These are phyloP conservation scores for Starmerella floricola DNA, from an alignment of 805 yeast species.

Conservation along the genomic window DNA sequence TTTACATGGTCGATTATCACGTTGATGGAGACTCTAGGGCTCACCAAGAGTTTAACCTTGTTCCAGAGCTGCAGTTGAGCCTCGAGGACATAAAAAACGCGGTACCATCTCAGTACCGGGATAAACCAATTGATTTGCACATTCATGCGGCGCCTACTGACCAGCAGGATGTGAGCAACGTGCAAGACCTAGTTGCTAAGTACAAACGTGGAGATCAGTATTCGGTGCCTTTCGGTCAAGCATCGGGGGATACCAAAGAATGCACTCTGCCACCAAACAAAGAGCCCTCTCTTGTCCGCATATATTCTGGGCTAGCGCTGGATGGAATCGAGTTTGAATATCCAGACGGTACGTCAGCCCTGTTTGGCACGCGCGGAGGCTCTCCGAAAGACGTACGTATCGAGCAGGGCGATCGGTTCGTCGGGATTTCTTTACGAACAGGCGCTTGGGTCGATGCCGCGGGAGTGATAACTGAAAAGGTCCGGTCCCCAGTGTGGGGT, in stretches of 20 bases:
- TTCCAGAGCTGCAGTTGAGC: conserved; percentile 42
- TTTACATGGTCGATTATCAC: conserved; percentile 61
- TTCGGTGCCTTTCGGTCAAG: conserved; percentile 16
- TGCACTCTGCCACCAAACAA: conserved; percentile 15
- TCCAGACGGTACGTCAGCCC: conserved; percentile 23
- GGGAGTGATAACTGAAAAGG: conserved; percentile 46
- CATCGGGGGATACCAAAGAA: conserved; percentile 16
- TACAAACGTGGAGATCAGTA: conserved; percentile 7
- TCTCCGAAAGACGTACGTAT: conserved; percentile 39
- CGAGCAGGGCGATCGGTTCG: conserved; percentile 46
- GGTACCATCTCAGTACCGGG: conserved; percentile 28
- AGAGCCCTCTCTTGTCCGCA: conserved; percentile 36
- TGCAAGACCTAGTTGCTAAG: conserved; percentile 27
- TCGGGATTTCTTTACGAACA: conserved; percentile 49
- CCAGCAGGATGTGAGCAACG: conserved; percentile 40
- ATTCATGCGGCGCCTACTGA: conserved; percentile 32
- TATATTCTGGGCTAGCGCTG: conserved; percentile 63
- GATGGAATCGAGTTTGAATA: conserved; percentile 61
- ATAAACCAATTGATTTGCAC: conserved; percentile 31
- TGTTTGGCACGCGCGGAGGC: conserved; percentile 33
- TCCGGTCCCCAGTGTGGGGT: conserved; percentile 45
- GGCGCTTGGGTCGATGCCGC: conserved; percentile 90
- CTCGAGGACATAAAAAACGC: conserved; percentile 36
- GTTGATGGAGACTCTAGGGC: conserved; percentile 45
- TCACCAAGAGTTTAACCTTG: conserved; percentile 53